Percentiles rank a stretch among this genome's conserved stretches.
Conservation (phyloP, 139 green algal genomes). For the Chlorella sp. region DNA sequence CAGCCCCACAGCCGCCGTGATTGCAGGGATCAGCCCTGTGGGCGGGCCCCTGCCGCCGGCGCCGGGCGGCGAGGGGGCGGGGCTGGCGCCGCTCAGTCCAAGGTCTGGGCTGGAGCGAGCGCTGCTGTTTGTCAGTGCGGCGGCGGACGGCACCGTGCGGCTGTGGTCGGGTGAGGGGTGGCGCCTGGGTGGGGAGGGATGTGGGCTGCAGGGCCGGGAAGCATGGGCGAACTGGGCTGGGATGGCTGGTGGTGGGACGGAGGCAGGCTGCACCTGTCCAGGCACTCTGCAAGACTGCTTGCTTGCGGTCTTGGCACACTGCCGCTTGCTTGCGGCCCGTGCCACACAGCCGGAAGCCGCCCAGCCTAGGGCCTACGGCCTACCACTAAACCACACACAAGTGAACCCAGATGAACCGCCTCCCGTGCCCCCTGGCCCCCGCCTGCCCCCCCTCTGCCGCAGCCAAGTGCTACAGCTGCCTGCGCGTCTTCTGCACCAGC, state of each 20-base stretch:
- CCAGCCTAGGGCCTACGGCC: too few relatives aligned
- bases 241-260: too few relatives aligned
- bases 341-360: too few relatives aligned
- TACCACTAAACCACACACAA: too few relatives aligned
- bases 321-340: background rate
- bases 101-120: conserved; percentile 16
- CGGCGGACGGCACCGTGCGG: conserved; percentile 80
- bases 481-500: conserved; percentile 51
- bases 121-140: conserved; percentile 73
- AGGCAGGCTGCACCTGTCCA: background rate
- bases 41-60: background rate
- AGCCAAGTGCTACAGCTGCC: conserved; percentile 55
- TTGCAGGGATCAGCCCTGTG: conserved; percentile 14
- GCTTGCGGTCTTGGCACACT: too few relatives aligned
- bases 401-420: background rate
- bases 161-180: conserved; percentile 69
- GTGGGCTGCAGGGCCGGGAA: background rate
- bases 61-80: background rate
- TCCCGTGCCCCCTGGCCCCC: background rate
- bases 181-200: background rate
- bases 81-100: background rate
- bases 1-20: background rate
- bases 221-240: background rate
- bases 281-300: background rate
- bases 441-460: background rate